Evolutionary conservation across 1,139 yeast species (phyloP), one percentile per base, ranked within the genome.

Genomic region (Meyerozyma elateridarum): DNA sequence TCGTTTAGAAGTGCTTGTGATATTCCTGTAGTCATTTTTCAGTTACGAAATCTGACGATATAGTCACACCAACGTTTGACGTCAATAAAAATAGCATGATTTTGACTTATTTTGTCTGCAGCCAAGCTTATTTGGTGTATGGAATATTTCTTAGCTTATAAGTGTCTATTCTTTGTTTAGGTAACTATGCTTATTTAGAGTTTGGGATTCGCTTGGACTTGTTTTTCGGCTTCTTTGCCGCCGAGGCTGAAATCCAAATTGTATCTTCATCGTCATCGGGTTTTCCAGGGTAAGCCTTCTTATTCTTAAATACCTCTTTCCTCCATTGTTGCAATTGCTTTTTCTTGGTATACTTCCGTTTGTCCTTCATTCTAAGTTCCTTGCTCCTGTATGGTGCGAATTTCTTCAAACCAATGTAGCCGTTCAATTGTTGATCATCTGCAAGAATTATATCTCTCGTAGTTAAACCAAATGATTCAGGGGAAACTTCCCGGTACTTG

Each of bases 401-500:
- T 56, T 89, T 89, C 64, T 91, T 91, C 45, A 93, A 64, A 9
- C 96, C 94, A 40, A 87, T 81, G 51, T 69, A 88, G 36, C 76
- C 79, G 57, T 91, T 91, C 55, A 93, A 70, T 34, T 83, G 85
- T 39, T 73, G 70, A 53, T 93, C 98, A 49, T 85, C 93, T 7
- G 98, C 99, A 38, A 85, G 61, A 34, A 93, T 65, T 32, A 93
- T 91, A 49, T 93, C 99, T 39, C 94, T 71, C 0, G 93, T 73
- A 0, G 87, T 71, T 35, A 93, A 70, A 7, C 97, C 97, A 60
- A 76, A 93, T 8, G 89, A 63, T 49, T 93, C 98, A 3, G 99
- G 97, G 0, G 95, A 88, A 3, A 91, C 97, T 48, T 88, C 95
- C 47, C 97, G 75, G 55, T 93, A 93, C 49, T 79, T 79, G 70